Evolutionary conservation across 2,329 filamentous ascomycete species (phyloP).

Genomic region (Calonectria montana): DNA sequence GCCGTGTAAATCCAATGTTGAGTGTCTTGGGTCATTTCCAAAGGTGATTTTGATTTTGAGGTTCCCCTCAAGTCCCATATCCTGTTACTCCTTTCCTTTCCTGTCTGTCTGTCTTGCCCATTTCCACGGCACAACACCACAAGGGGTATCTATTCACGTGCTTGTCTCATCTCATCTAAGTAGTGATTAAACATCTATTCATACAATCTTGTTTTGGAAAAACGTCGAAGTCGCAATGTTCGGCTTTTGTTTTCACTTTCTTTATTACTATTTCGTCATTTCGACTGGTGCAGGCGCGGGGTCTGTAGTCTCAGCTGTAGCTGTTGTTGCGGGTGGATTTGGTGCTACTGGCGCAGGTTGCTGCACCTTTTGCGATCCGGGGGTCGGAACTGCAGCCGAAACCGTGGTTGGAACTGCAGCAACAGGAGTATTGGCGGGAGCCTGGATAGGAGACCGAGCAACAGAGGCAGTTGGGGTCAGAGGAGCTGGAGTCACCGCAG

Average conservation of each 20-base stretch:
- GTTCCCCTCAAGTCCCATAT: background rate
- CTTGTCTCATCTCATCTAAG: background rate
- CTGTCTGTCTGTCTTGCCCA: background rate
- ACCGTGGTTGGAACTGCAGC: background rate
- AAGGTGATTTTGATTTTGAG: background rate
- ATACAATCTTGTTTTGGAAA: background rate
- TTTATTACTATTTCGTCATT: background rate
- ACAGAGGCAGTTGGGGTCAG: background rate
- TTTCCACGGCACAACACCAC: background rate
- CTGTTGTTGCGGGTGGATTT: background rate
- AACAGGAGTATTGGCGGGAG: background rate
- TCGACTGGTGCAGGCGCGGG: background rate
- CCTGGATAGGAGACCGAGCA: background rate
- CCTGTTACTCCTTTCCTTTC: background rate
- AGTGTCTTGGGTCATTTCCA: background rate
- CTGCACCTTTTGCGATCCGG: background rate
- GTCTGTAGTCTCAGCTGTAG: background rate
- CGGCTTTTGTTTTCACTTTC: background rate
- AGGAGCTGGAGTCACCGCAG: background rate
- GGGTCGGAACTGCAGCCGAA: background rate
- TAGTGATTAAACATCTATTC: constrained; percentile 1
- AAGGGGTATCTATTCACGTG: constrained; percentile 4
- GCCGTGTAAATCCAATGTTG: background rate
- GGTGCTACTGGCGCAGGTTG: background rate
- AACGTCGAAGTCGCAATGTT: background rate